Evolutionary conservation across 2,329 filamentous ascomycete species (phyloP), one percentile per base, ranked within the genome.

Genomic region (Aureobasidium musti): DNA sequence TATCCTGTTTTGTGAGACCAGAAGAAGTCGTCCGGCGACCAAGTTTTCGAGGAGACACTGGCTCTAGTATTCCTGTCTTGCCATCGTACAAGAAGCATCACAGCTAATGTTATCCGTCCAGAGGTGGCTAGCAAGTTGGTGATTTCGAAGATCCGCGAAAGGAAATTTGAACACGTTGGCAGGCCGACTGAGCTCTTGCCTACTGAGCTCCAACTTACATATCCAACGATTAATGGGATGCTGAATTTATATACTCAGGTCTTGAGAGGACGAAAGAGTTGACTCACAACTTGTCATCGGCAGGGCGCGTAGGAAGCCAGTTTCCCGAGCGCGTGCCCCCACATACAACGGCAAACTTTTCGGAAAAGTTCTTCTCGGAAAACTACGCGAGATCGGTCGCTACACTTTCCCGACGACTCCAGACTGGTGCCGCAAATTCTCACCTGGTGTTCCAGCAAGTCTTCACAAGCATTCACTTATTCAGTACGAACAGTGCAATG

Each of bases 271-370:
- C 7, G 26, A 5, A 23, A 41, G 13, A 19, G 17, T 11, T 59
- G 54, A 59, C 37, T 59, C 54, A 45, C 33, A 35, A 8, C 26
- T 45, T 61, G 57, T 47, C 41, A 35, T 37, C 8, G 41, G 26
- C 11, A 61, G 57, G 57, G 57, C 57, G 41, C 43, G 26, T 19
- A 8, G n/a, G 26, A 2, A 30, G 8, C 3, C 2, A 41, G 57
- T 49, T 49, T 33, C 14, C 54, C 39, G 54, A 17, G 23, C 1
- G 23, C 30, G 11, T 17, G n/a, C 41, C 30, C n/a, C 53, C 37
- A 30, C 7, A 23, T n/a, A 23, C 11, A 35, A 35, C 33, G 52
- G 53, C 35, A 41, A 56, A 56, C 21, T 28, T 14, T 23, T 28
- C 53, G 35, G 21, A 28, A 28, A 39, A 28, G 14, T 8, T n/a